phyloP scores from a whole-genome alignment of 805 yeast genomes.

The Tetrapisispora fleetii region DNA sequence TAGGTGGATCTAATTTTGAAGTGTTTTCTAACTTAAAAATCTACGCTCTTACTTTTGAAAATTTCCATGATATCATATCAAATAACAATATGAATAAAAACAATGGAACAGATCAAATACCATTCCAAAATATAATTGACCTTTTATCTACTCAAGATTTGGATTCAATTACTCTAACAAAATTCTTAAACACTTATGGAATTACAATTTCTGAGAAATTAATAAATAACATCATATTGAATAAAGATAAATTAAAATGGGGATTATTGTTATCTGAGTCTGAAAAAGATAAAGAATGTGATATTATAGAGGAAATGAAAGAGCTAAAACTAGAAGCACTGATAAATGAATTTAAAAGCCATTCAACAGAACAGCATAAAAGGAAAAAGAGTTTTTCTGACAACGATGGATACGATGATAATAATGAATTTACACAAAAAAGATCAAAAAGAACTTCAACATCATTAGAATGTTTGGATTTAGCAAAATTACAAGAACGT shows the following conservation, averaged over 20 bases:
- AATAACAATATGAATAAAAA: background rate
- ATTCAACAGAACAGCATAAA: background rate
- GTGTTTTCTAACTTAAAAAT: background rate
- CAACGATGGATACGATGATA: background rate
- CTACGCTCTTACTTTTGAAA: background rate
- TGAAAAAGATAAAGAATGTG: slow-evolving; percentile 29
- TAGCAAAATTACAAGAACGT: background rate
- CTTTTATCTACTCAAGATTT: background rate
- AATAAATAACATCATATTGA: slow-evolving; percentile 32
- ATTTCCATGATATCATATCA: background rate
- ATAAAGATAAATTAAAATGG: slow-evolving; percentile 45
- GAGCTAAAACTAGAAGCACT: slow-evolving; percentile 33
- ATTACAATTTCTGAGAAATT: background rate
- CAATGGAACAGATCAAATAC: too few relatives aligned
- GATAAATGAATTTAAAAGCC: slow-evolving; percentile 30
- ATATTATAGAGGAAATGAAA: slow-evolving; percentile 36
- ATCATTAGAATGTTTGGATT: slow-evolving; percentile 6
- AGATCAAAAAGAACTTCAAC: slow-evolving; percentile 6
- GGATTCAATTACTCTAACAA: background rate
- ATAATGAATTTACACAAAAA: background rate
- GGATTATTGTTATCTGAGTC: slow-evolving; percentile 33
- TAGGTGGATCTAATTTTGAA: slow-evolving; percentile 11
- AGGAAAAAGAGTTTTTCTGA: background rate
- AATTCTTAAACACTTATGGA: background rate
- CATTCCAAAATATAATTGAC: background rate